These are phyloP conservation scores for Brettanomyces custersianus DNA, from an alignment of 805 yeast genomes.

Conservation along the genomic window DNA sequence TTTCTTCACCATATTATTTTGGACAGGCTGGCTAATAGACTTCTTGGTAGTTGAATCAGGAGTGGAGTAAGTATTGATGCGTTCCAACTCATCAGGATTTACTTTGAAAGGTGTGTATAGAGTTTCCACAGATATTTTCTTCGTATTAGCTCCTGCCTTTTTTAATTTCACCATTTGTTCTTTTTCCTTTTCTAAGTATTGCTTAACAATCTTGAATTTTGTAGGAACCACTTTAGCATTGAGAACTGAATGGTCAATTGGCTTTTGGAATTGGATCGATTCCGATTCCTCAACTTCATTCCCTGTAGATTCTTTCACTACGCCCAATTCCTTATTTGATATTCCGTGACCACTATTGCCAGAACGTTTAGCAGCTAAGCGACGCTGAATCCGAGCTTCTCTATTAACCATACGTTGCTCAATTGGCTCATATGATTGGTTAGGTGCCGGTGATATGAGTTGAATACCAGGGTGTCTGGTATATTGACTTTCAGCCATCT, in stretches of 20 bases:
- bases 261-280: neutral
- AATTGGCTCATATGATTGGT: conserved; percentile 24
- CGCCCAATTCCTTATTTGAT: neutral
- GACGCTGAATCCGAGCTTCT: conserved; percentile 12
- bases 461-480: conserved; percentile 49
- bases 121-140: neutral
- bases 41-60: neutral
- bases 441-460: conserved; percentile 18
- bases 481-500: conserved; percentile 49
- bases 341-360: neutral
- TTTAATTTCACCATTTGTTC: neutral
- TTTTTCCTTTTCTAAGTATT: conserved; percentile 6
- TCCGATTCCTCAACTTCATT: neutral
- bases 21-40: neutral
- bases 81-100: conserved; percentile 1
- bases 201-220: conserved; percentile 16
- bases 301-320: neutral
- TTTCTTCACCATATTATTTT: neutral
- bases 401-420: conserved; percentile 22
- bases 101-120: conserved; percentile 4
- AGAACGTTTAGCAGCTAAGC: neutral
- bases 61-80: neutral
- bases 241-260: conserved; percentile 6
- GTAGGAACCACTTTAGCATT: conserved; percentile 13
- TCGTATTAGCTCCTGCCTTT: neutral